These are phyloP conservation scores for Plasmodium falciparum DNA, from an alignment of 169 alveolate species.

Conservation along the genomic window DNA sequence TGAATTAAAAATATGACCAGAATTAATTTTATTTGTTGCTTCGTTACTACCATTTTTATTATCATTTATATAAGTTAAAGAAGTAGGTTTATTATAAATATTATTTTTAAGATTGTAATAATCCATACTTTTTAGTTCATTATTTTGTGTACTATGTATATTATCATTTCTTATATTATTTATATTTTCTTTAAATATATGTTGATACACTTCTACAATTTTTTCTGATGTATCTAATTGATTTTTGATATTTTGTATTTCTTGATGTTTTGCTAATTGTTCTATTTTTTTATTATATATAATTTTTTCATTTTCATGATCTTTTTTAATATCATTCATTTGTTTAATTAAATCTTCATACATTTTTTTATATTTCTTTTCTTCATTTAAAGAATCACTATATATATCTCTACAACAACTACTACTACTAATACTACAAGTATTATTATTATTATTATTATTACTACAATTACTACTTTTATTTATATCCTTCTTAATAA, in stretches of 20 bases:
- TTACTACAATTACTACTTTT: not conserved
- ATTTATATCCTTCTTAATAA: not conserved
- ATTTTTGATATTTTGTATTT: conserved; percentile 59
- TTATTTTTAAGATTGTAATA: conserved; percentile 1
- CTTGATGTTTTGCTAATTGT: conserved; percentile 51
- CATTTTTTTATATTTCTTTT: conserved; percentile 24
- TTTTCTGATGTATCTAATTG: conserved; percentile 67
- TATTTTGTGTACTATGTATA: conserved; percentile 1
- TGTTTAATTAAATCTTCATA: conserved; percentile 36
- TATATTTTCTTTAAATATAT: conserved; percentile 49
- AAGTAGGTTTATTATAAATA: conserved; percentile 1
- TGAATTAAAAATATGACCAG: not conserved
- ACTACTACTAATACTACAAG: not conserved
- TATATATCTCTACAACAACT: not conserved
- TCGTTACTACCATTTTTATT: not conserved
- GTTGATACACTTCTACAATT: conserved; percentile 57
- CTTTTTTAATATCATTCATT: conserved; percentile 63
- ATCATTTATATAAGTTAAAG: not conserved
- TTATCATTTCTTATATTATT: conserved; percentile 30
- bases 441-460: not conserved
- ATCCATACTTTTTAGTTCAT: not conserved
- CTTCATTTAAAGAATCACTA: not conserved
- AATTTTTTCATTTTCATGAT: conserved; percentile 47
- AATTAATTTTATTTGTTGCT: not conserved
- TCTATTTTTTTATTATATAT: conserved; percentile 45